Conservation (phyloP, 331 rosid genomes). For the Cydonia oblonga region DNA sequence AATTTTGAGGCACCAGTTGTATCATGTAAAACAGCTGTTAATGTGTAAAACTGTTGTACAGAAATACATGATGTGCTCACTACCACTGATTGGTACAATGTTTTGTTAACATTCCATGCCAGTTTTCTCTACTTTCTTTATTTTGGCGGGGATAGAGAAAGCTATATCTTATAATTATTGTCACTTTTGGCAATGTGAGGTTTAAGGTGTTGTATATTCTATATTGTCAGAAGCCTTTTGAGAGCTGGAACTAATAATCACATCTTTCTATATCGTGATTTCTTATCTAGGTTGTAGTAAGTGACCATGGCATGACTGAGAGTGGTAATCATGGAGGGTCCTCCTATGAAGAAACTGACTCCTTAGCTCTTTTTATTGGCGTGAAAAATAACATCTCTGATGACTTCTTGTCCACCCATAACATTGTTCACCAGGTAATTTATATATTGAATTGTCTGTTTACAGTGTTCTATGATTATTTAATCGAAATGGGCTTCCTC, state of each 20-base stretch:
- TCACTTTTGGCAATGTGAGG: neutral
- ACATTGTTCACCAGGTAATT: constrained; percentile 62
- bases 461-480: neutral
- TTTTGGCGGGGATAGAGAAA: neutral
- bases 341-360: constrained; percentile 79
- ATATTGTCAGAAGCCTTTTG: neutral
- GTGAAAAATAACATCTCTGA: constrained; percentile 31
- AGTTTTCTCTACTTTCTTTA: neutral
- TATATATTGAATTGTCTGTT: neutral
- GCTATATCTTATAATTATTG: neutral
- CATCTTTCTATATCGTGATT: constrained; percentile 12
- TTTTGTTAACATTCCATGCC: neutral
- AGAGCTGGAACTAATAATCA: neutral
- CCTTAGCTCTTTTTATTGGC: constrained; percentile 68
- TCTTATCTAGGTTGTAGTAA: constrained; percentile 52
- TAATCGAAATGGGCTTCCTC: neutral
- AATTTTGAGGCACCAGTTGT: neutral
- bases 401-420: constrained; percentile 17
- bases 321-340: constrained; percentile 96
- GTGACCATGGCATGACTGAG: constrained; percentile 98
- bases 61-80: neutral
- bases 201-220: neutral
- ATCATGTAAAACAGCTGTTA: neutral
- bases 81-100: neutral
- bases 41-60: neutral